Conservation (phyloP, 2,329 filamentous ascomycete genomes). For the Setomelanomma holmii region DNA sequence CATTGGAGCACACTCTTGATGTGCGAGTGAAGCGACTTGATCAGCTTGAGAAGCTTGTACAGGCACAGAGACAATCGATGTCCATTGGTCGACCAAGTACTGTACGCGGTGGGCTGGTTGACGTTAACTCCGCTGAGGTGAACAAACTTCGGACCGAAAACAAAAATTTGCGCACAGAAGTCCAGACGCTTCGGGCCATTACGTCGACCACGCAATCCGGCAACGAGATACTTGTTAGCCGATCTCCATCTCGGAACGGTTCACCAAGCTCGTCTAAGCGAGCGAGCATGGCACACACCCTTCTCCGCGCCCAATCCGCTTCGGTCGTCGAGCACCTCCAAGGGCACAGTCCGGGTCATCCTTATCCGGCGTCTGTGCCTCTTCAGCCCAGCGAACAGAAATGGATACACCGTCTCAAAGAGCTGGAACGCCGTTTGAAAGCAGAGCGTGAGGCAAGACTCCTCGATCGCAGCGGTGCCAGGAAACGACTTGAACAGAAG, state of each 20-base stretch:
- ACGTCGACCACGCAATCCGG: slow-evolving; percentile 35
- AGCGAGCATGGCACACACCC: slow-evolving; percentile 56
- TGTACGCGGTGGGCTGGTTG: slow-evolving; percentile 48
- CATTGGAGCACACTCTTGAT: slow-evolving; percentile 81
- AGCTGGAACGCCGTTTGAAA: slow-evolving; percentile 88
- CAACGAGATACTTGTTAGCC: slow-evolving; percentile 30
- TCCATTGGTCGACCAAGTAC: slow-evolving; percentile 47
- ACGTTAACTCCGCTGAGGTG: slow-evolving; percentile 59
- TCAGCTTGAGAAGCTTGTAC: slow-evolving; percentile 78
- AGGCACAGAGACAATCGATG: slow-evolving; percentile 46
- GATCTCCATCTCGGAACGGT: slow-evolving; percentile 34
- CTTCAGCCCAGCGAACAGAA: slow-evolving; percentile 68
- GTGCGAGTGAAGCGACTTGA: slow-evolving; percentile 84
- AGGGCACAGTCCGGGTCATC: slow-evolving; percentile 33
- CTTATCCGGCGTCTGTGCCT: slow-evolving; percentile 44
- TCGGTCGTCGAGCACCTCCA: slow-evolving; percentile 57
- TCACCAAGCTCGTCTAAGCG: slow-evolving; percentile 48
- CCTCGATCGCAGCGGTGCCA: slow-evolving; percentile 82
- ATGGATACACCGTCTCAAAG: slow-evolving; percentile 84
- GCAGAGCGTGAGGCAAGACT: slow-evolving; percentile 86
- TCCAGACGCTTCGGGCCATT: slow-evolving; percentile 67
- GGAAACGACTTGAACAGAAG: slow-evolving; percentile 79
- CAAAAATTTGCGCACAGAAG: slow-evolving; percentile 65
- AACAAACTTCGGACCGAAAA: slow-evolving; percentile 66
- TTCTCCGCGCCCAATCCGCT: slow-evolving; percentile 63